phyloP scores from a whole-genome alignment of 2,329 filamentous ascomycete species.

The Fusarium brachygibbosum region DNA sequence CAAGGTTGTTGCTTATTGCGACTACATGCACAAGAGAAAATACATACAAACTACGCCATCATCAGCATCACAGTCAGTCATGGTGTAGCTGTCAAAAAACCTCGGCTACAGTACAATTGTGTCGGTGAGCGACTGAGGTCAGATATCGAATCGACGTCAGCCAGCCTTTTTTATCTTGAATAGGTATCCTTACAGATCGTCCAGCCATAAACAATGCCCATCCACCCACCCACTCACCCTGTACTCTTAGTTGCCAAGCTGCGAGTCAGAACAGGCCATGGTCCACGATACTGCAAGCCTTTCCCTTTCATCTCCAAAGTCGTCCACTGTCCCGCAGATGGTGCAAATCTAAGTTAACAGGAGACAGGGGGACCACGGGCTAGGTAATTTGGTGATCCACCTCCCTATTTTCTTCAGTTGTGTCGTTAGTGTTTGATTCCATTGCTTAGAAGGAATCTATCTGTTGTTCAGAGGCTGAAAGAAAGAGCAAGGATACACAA shows the following conservation, averaged over 20 bases:
- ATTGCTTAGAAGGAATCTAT: not conserved
- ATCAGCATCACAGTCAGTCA: not conserved
- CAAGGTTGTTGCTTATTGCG: constrained; percentile 36
- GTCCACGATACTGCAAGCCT: constrained; percentile 13
- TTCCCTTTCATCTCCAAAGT: constrained; percentile 23
- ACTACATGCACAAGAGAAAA: constrained; percentile 23
- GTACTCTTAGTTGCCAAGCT: constrained; percentile 10
- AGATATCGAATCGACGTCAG: not conserved
- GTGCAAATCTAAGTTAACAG: constrained; percentile 29
- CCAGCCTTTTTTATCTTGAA: constrained; percentile 17
- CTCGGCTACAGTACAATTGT: not conserved
- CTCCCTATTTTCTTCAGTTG: constrained; percentile 19
- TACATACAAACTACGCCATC: not conserved
- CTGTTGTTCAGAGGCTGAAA: not conserved
- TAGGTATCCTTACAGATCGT: not conserved
- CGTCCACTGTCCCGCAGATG: constrained; percentile 26
- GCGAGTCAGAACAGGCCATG: constrained; percentile 37
- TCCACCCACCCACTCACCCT: constrained; percentile 10
- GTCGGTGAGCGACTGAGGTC: constrained; percentile 10
- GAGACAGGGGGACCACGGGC: constrained; percentile 25
- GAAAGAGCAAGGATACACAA: not conserved
- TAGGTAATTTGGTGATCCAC: constrained; percentile 44
- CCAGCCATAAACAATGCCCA: not conserved
- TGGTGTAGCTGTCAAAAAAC: not conserved
- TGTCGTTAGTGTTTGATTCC: constrained; percentile 7